These are phyloP conservation scores for Ceratocystis diversiconidia DNA, from an alignment of 2,329 filamentous ascomycete species.

Conservation along the genomic window DNA sequence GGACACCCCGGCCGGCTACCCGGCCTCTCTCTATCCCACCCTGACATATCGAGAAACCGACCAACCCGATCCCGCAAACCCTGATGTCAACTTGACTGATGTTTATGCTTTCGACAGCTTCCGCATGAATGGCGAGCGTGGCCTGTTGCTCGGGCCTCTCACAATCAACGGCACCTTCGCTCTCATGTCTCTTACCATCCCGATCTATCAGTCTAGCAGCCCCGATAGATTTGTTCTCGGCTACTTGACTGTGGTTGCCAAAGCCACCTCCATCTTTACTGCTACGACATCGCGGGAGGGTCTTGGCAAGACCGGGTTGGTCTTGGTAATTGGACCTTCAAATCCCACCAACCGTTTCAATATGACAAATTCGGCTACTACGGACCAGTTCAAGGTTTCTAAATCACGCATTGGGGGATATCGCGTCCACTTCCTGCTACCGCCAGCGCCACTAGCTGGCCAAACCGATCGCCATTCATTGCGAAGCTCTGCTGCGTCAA, in stretches of 20 bases:
- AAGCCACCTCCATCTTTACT: conserved; percentile 48
- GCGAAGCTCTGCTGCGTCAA: conserved; percentile 24
- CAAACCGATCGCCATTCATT: conserved; percentile 35
- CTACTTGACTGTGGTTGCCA: conserved; percentile 69
- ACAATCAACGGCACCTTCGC: conserved; percentile 59
- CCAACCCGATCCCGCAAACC: conserved; percentile 30
- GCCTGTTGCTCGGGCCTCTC: conserved; percentile 64
- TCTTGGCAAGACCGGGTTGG: conserved; percentile 52
- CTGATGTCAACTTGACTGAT: conserved; percentile 25
- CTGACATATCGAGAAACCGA: conserved; percentile 47
- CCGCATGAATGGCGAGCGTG: conserved; percentile 35
- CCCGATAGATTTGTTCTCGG: conserved; percentile 42
- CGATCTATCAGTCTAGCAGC: conserved; percentile 40
- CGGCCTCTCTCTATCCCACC: conserved; percentile 61
- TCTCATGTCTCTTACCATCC: conserved; percentile 66
- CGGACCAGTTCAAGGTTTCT: conserved; percentile 25
- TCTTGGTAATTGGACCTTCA: conserved; percentile 55
- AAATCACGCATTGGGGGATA: conserved; percentile 18
- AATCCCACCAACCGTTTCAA: conserved; percentile 52
- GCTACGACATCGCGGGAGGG: conserved; percentile 53
- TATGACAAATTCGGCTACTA: conserved; percentile 35
- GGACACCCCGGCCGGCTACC: conserved; percentile 51
- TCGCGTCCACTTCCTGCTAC: conserved; percentile 45
- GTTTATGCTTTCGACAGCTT: conserved; percentile 33
- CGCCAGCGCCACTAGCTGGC: conserved; percentile 32